These are phyloP conservation scores for Aspergillus sp. DNA, from an alignment of 2,329 filamentous ascomycete species.

Conservation along the genomic window DNA sequence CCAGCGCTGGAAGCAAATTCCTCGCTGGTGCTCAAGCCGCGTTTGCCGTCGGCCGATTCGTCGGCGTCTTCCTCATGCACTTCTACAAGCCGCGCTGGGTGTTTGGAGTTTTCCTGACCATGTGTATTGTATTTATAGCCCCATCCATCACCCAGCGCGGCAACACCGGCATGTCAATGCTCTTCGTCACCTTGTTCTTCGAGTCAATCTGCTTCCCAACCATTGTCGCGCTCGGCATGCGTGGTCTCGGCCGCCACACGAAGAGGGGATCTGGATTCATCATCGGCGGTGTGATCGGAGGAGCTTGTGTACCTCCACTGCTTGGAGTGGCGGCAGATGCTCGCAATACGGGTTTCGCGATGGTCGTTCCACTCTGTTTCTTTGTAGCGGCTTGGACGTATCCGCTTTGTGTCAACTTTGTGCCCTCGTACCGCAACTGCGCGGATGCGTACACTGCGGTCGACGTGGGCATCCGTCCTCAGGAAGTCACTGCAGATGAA, in stretches of 20 bases:
- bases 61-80: neutral
- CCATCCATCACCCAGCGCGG: neutral
- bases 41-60: neutral
- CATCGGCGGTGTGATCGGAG: neutral
- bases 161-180: neutral
- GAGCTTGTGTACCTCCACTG: neutral
- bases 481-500: neutral
- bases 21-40: constrained; percentile 3
- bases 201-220: constrained; percentile 1
- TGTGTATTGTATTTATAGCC: constrained; percentile 1
- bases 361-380: neutral
- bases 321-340: neutral
- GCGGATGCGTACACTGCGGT: neutral
- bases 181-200: neutral
- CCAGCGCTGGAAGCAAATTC: neutral
- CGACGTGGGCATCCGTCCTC: neutral
- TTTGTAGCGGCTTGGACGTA: neutral
- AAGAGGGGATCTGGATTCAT: neutral
- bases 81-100: neutral
- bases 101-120: neutral
- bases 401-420: neutral
- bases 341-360: neutral
- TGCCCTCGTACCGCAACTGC: neutral
- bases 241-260: constrained; percentile 7
- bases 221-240: constrained; percentile 1